Evolutionary conservation across 148 eudicot species (phyloP).

Genomic region (Tetragonia tetragonoides): DNA sequence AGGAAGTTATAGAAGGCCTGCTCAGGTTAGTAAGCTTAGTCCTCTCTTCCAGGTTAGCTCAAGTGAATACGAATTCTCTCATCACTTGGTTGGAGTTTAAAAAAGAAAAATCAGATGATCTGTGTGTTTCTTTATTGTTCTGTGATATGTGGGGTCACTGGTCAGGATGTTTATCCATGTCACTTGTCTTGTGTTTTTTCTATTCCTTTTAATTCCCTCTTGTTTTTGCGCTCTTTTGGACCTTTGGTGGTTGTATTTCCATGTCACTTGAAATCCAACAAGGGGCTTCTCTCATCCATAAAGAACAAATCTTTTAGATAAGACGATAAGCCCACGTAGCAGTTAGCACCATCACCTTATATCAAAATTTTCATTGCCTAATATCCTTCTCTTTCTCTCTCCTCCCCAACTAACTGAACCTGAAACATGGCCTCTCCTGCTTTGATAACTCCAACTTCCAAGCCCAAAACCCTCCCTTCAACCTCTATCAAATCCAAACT

Average conservation of each 20-base stretch:
- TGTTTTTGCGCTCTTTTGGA: not conserved
- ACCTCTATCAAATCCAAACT: conserved; percentile 3
- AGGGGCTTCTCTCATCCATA: conserved; percentile 50
- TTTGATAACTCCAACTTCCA: conserved; percentile 54
- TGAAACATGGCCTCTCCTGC: conserved; percentile 65
- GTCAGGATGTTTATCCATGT: too few relatives aligned
- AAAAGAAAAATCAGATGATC: too few relatives aligned
- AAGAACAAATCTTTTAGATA: conserved; percentile 49
- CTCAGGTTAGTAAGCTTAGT: too few relatives aligned
- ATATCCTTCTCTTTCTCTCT: conserved; percentile 5
- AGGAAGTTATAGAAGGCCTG: not conserved
- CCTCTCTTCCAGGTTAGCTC: not conserved
- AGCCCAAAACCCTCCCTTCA: conserved; percentile 28
- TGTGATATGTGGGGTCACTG: too few relatives aligned
- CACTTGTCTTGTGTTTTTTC: not conserved
- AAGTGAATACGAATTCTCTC: too few relatives aligned
- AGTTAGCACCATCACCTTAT: conserved; percentile 17
- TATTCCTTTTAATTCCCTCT: not conserved
- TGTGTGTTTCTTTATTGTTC: too few relatives aligned
- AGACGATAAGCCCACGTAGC: conserved; percentile 82
- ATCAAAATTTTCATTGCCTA: conserved; percentile 14
- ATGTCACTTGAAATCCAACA: conserved; percentile 34
- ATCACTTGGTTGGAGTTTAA: too few relatives aligned
- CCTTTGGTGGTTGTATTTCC: conserved; percentile 20
- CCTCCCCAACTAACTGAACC: not conserved